Evolutionary conservation across 768 basidiomycete genomes (phyloP), one percentile per base, ranked within the genome.

Genomic region (Boletus coccyginus): DNA sequence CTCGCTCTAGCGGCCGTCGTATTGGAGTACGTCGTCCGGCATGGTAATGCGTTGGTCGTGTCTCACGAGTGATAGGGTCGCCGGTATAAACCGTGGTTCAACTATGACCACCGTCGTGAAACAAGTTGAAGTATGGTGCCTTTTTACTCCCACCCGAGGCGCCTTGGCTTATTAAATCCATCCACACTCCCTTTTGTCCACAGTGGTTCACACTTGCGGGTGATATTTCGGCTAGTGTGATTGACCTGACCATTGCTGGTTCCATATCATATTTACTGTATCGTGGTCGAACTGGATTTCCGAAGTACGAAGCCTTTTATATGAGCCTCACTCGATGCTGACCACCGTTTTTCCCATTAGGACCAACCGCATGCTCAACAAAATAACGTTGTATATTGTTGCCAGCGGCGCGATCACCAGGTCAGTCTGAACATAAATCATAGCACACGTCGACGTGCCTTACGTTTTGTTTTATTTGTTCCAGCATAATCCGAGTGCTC

Each of bases 341-440:
- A 53, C 27, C 16, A 19, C 31, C 16, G 4, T 48, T 35, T 19
- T 8, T 21, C 7, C 8, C 10, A 31, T 33, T 27, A 53, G 53
- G 14, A 53, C 53, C 16, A 40, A 47, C 21, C 53, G 39, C 21
- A 41, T 46, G 2, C 38, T 53, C 38, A 27, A 5, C 38, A 46
- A 17, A 8, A 14, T 53, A 31, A 53, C 52, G 19, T 33, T 53
- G 31, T 53, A 40, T 27, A 47, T 53, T 39, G 53, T 53, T 13
- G 39, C 45, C 45, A 53, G 46, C 27, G 53, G 53, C 16, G 46
- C 45, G 29, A 47, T 47, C 31, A 47, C 39, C 10, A n/a, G 45
- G 53, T 53, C 19, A 13, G 53, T 46, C 38, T 31, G 21, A 45
- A 13, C 7, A 40, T 46, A 16, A 6, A 32, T 8, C 9, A 12